These are phyloP conservation scores for Ophiognomonia clavigignenti-juglandacearum DNA, from an alignment of 2,329 filamentous ascomycete species.

Conservation along the genomic window DNA sequence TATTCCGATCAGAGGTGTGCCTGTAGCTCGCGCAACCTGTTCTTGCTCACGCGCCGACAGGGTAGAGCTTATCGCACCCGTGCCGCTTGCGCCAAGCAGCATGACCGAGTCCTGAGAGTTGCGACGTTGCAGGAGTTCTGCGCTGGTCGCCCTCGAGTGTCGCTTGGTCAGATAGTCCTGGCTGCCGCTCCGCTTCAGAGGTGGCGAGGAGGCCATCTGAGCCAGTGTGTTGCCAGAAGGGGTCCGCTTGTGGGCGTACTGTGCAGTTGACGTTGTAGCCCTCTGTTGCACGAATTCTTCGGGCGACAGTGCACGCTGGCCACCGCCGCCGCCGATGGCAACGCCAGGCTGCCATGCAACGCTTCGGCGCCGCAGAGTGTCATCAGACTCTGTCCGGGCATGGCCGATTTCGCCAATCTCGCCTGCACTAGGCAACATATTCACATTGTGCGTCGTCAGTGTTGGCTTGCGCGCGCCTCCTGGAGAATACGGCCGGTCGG, in stretches of 20 bases:
- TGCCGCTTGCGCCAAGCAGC: conserved; percentile 43
- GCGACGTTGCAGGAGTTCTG: conserved; percentile 45
- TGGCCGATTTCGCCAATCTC: conserved; percentile 30
- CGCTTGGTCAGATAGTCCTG: conserved; percentile 32
- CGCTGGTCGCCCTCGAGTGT: conserved; percentile 43
- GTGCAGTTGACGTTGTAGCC: conserved; percentile 47
- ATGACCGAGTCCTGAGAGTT: conserved; percentile 54
- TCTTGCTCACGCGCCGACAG: conserved; percentile 87
- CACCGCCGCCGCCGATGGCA: conserved; percentile 41
- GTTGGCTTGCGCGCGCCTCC: conserved; percentile 19
- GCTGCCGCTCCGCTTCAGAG: conserved; percentile 35
- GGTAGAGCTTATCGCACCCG: conserved; percentile 40
- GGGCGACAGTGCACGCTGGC: conserved; percentile 54
- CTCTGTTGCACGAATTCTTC: conserved; percentile 84
- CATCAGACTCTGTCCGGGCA: conserved; percentile 43
- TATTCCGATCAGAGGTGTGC: conserved; percentile 69
- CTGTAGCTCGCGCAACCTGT: conserved; percentile 78
- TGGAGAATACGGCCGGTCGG: conserved; percentile 29
- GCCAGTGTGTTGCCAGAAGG: conserved; percentile 47
- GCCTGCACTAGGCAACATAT: conserved; percentile 15
- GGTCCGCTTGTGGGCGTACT: conserved; percentile 56
- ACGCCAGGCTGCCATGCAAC: conserved; percentile 77
- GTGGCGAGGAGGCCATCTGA: conserved; percentile 37
- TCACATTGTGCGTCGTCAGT: conserved; percentile 17
- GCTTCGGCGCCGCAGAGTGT: conserved; percentile 53